phyloP scores from a whole-genome alignment of 441 rosid species.

The Populus hybrid region DNA sequence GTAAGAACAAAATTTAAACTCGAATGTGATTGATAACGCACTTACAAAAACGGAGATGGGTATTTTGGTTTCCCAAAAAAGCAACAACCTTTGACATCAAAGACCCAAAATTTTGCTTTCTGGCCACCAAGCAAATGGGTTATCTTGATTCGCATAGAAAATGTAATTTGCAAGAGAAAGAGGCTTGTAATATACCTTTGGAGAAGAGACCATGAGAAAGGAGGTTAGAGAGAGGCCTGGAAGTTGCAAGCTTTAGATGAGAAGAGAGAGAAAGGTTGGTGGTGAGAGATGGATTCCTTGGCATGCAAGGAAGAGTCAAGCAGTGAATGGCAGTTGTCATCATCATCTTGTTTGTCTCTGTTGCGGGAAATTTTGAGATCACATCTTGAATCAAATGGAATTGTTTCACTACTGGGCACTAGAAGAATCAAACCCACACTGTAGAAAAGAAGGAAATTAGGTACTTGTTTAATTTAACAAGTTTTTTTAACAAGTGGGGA shows the following conservation, averaged over 20 bases:
- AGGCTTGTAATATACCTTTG: conserved; percentile 12
- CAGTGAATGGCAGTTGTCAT: not conserved
- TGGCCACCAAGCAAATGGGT: not conserved
- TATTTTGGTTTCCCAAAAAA: not conserved
- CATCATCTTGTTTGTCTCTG: not conserved
- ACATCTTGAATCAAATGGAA: too few relatives aligned
- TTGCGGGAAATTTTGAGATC: not conserved
- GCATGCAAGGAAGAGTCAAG: conserved; percentile 12
- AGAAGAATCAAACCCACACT: too few relatives aligned
- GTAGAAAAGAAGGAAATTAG: too few relatives aligned
- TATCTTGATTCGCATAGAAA: too few relatives aligned
- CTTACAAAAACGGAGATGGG: too few relatives aligned
- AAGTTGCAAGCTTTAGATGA: conserved; percentile 1
- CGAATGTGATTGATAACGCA: too few relatives aligned
- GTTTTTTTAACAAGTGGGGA: too few relatives aligned
- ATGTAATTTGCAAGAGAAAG: not conserved
- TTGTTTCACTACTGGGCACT: too few relatives aligned
- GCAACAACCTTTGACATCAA: not conserved
- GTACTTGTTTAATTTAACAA: too few relatives aligned
- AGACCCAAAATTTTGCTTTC: not conserved
- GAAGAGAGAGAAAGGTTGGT: not conserved
- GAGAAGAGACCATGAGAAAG: conserved; percentile 11
- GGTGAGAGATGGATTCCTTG: conserved; percentile 16
- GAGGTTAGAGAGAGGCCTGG: conserved; percentile 8
- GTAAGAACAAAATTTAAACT: too few relatives aligned